Base-by-base conservation (phyloP, 2,329 filamentous ascomycete species). In the Nothopassalora personata region DNA sequence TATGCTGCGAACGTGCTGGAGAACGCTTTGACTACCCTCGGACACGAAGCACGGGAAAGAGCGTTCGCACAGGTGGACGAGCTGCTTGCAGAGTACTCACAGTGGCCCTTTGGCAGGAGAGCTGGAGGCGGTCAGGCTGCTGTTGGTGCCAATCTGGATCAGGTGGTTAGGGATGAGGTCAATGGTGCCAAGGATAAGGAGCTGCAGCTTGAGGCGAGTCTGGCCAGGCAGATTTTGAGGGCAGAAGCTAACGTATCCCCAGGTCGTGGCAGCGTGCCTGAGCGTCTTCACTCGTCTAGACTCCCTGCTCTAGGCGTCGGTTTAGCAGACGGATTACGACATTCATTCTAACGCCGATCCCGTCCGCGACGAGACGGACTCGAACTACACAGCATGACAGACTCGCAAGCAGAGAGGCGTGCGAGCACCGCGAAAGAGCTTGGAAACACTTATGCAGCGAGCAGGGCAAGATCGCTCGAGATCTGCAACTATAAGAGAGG, bases 1-100 rank as follows among this genome's bases (percentile, higher is more conserved):
- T 97, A 99, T 76, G 94, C 94, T 49, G 94, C 94, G 62, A 99
- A 99, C 71, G 94, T 99, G 30, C 83, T 99, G 59, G 94, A 99
- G 79, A 99, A 99, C 72, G 94, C 93, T n/a, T 80, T 99, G 69
- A 90, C 90, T 58, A 95, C 90, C 13, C 84, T 99, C 64, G 91
- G 92, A 67, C 94, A 97, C 73, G 94, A 99, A 79, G 87, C 93
- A 57, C 83, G 94, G 67, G 94, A 99, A 77, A 83, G 93, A 66
- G 93, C 94, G 4, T 99, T 97, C 75, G 91, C 91, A 45, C 93
- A 97, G 79, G 96, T 96, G 18, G 94, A 99, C 74, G 94, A 97
- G 77, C 79, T 99, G 65, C 80, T 99, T 59, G 91, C 91, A 46
- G 93, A 97, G 73, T 99, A 97, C 77, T 96, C 91, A 70, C 94